Percentiles rank a stretch among this genome's conserved stretches.
Evolutionary conservation across 2,329 filamentous ascomycete species (phyloP).

Genomic region (Fusarium penzigii): DNA sequence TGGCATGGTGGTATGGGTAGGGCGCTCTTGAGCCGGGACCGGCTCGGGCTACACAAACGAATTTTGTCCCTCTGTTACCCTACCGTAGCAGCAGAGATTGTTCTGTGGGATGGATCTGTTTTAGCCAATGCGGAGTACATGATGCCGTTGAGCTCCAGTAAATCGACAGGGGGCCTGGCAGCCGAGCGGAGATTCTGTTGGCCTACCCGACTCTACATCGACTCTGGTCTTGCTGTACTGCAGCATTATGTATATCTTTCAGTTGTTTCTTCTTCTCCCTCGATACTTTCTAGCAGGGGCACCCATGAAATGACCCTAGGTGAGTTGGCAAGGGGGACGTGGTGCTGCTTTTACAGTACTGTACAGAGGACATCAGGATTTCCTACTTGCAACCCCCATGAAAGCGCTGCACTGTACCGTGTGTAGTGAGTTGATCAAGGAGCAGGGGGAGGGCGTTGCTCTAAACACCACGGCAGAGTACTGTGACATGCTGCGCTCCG

Average conservation of each 20-base stretch:
- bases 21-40: not conserved
- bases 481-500: too few relatives aligned
- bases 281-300: slow-evolving; percentile 12
- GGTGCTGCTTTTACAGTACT: slow-evolving; percentile 30
- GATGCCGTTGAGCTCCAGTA: slow-evolving; percentile 19
- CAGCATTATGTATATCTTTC: too few relatives aligned
- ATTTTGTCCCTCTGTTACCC: slow-evolving; percentile 13
- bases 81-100: slow-evolving; percentile 16
- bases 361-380: too few relatives aligned
- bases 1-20: too few relatives aligned
- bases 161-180: slow-evolving; percentile 25
- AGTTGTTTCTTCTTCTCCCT: too few relatives aligned
- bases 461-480: slow-evolving; percentile 17
- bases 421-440: too few relatives aligned
- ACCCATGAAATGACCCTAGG: slow-evolving; percentile 4
- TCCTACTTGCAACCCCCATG: slow-evolving; percentile 8
- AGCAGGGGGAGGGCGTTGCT: slow-evolving; percentile 25
- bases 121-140: slow-evolving; percentile 29
- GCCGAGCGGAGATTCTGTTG: slow-evolving; percentile 24
- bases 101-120: slow-evolving; percentile 12
- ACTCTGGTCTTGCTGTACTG: slow-evolving; percentile 19
- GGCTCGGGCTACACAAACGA: slow-evolving; percentile 21
- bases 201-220: slow-evolving; percentile 27
- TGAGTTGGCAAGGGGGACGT: slow-evolving; percentile 29
- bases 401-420: slow-evolving; percentile 22